Evolutionary conservation across 192 early-diverging fungal genomes (phyloP).

Genomic region (Dissophora globulifera): DNA sequence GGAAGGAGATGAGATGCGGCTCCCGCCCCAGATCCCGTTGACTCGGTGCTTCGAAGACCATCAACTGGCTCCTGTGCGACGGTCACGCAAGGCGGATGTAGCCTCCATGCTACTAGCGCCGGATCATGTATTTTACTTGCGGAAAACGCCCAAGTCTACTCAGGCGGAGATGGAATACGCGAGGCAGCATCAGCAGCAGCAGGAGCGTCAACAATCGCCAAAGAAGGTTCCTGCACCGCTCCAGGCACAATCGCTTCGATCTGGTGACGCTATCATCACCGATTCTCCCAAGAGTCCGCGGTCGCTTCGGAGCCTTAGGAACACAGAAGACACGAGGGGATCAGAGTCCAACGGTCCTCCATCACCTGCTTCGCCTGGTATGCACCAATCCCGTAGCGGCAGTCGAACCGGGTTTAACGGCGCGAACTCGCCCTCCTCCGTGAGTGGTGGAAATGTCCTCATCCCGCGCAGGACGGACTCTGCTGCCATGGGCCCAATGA

Average conservation of each 20-base stretch:
- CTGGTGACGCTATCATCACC: neutral
- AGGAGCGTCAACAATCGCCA: constrained; percentile 5
- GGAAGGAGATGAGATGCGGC: constrained; percentile 35
- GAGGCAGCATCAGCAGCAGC: constrained; percentile 9
- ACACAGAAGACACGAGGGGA: constrained; percentile 14
- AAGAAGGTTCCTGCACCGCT: constrained; percentile 36
- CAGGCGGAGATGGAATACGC: constrained; percentile 23
- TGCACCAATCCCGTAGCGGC: neutral
- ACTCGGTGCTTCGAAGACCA: constrained; percentile 44
- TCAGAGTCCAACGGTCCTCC: neutral
- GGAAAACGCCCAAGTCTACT: constrained; percentile 28
- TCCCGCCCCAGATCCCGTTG: constrained; percentile 27
- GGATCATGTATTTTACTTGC: constrained; percentile 36
- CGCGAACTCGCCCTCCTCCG: constrained; percentile 5
- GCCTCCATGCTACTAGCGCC: constrained; percentile 41
- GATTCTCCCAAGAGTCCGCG: too few species aligned
- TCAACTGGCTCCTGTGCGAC: constrained; percentile 32
- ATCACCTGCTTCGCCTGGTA: neutral
- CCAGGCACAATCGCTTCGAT: constrained; percentile 25
- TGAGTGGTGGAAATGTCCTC: neutral
- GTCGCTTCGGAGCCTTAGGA: constrained; percentile 24
- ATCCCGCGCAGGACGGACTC: constrained; percentile 45
- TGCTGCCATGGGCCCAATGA: constrained; percentile 15
- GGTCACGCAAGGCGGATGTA: constrained; percentile 46
- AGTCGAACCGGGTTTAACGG: neutral